phyloP scores from a whole-genome alignment of 306 rosid genomes.

The Trifolium pratense region DNA sequence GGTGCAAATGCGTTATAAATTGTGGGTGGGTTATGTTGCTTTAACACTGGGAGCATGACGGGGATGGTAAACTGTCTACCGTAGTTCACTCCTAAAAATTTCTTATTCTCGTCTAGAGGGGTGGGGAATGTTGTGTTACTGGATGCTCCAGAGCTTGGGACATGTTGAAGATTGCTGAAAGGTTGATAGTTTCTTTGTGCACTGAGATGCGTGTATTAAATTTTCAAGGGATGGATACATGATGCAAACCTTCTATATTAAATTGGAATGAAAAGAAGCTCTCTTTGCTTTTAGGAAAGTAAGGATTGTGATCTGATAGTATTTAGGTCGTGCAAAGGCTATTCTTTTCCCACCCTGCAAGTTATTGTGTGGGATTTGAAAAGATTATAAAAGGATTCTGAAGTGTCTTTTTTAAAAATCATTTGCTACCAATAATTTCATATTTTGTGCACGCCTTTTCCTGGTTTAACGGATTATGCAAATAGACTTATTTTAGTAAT shows the following conservation, averaged over 20 bases:
- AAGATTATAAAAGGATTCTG: neutral
- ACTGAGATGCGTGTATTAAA: neutral
- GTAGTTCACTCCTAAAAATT: conserved; percentile 31
- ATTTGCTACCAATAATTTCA: neutral
- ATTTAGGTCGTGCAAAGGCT: conserved; percentile 21
- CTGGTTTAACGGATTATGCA: conserved; percentile 33
- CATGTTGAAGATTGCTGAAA: conserved; percentile 19
- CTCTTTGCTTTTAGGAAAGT: conserved; percentile 25
- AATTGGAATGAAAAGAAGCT: conserved; percentile 14
- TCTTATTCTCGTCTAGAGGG: conserved; percentile 30
- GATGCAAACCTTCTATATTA: conserved; percentile 4
- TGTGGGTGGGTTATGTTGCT: conserved; percentile 12
- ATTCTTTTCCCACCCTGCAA: neutral
- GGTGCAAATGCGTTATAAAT: conserved; percentile 25
- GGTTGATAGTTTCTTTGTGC: conserved; percentile 17
- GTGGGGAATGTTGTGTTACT: conserved; percentile 20
- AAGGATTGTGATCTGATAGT: conserved; percentile 5
- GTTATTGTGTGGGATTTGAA: conserved; percentile 29
- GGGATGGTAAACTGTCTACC: conserved; percentile 1
- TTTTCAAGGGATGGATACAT: neutral
- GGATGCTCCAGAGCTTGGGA: conserved; percentile 29
- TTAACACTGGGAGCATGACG: neutral
- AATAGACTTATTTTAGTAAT: conserved; percentile 32
- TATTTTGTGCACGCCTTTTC: conserved; percentile 17
- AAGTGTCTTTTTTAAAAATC: neutral